Conservation (phyloP, 2,329 filamentous ascomycete genomes). For the Diplodia scrobiculata region DNA sequence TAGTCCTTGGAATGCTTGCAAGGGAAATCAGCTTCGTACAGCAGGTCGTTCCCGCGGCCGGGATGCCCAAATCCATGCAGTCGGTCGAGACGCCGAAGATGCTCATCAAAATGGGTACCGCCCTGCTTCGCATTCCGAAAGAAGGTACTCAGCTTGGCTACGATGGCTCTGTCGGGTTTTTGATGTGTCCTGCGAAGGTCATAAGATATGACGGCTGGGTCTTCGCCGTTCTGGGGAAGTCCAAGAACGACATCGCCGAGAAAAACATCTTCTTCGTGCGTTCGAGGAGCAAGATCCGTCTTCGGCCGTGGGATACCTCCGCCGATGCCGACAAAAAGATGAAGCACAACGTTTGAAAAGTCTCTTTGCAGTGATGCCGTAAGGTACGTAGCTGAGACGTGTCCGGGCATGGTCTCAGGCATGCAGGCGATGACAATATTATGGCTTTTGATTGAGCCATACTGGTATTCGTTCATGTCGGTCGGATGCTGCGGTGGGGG, state of each 20-base stretch:
- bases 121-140: too few species aligned
- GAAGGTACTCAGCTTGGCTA: too few species aligned
- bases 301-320: background rate
- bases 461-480: background rate
- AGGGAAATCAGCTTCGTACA: background rate
- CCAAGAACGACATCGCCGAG: background rate
- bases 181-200: background rate
- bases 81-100: background rate
- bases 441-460: background rate
- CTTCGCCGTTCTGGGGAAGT: too few species aligned
- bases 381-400: background rate
- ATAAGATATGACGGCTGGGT: background rate
- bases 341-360: background rate
- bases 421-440: background rate
- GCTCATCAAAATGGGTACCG: background rate
- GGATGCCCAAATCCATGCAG: background rate
- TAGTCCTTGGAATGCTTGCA: too few species aligned
- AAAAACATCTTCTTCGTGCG: background rate
- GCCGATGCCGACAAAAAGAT: background rate
- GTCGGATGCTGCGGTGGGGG: background rate
- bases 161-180: too few species aligned
- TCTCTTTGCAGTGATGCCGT: background rate
- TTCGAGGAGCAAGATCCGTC: too few species aligned
- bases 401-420: too few species aligned
- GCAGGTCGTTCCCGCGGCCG: background rate